Evolutionary conservation across 345 rosid genomes (phyloP).

Genomic region (Arabis alpina): DNA sequence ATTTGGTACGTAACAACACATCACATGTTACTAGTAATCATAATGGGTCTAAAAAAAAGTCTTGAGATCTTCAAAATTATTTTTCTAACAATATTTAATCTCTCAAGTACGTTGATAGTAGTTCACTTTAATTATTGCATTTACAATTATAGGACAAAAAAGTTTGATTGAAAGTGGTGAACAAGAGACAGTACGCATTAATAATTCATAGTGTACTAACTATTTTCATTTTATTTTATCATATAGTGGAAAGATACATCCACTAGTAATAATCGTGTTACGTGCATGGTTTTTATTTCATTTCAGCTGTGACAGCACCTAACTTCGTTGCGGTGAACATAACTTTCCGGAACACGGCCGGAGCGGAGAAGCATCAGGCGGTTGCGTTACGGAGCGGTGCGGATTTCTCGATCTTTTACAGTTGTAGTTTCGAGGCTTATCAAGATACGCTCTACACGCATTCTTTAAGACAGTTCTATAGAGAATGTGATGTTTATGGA

Average conservation of each 20-base stretch:
- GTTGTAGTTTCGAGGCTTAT: conserved; percentile 84
- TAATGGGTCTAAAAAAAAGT: conserved; percentile 11
- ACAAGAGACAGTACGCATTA: conserved; percentile 30
- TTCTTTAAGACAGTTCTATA: conserved; percentile 84
- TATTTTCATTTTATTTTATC: not conserved
- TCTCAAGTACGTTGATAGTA: conserved; percentile 20
- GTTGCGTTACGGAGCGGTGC: conserved; percentile 86
- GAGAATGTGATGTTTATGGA: conserved; percentile 88
- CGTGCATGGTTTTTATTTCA: not conserved
- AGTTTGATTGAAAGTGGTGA: conserved; percentile 19
- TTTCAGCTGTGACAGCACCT: conserved; percentile 80
- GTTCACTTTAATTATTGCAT: conserved; percentile 30
- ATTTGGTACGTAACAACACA: conserved; percentile 48
- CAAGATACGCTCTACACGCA: conserved; percentile 89
- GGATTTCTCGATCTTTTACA: conserved; percentile 76
- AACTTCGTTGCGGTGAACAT: conserved; percentile 81
- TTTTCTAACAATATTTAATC: conserved; percentile 8
- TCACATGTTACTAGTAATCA: conserved; percentile 28
- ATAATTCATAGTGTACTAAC: conserved; percentile 11
- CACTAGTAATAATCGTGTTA: not conserved
- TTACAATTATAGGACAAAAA: conserved; percentile 28
- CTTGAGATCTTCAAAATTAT: conserved; percentile 24
- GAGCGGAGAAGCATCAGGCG: conserved; percentile 82
- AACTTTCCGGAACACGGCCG: conserved; percentile 90
- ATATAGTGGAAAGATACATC: not conserved